A percentile compares a stretch with the other conserved stretches of the same genome.
phyloP scores from a whole-genome alignment of 1,284 basidiomycete species.

The Ganoderma sp. region DNA sequence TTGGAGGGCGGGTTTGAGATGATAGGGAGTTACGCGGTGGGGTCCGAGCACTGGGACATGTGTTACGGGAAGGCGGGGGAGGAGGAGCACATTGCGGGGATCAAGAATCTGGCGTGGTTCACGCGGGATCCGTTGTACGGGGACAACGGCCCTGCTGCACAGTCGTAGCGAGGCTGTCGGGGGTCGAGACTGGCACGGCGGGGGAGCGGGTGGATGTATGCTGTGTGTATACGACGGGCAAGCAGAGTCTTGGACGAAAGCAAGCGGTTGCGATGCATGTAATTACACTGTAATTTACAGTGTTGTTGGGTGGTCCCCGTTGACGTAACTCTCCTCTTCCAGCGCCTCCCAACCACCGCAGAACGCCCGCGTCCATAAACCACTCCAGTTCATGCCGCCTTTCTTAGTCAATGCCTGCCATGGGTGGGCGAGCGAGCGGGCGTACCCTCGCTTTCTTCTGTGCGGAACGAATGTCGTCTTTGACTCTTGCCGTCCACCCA shows the following conservation, averaged over 20 bases:
- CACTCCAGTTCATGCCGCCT: no score
- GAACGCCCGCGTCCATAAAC: no score
- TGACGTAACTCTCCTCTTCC: not conserved
- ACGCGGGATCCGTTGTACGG: slow-evolving; percentile 49
- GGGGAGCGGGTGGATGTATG: not conserved
- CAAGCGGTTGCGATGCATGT: not conserved
- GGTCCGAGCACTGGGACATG: slow-evolving; percentile 46
- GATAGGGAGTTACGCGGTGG: slow-evolving; percentile 49
- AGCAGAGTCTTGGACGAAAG: not conserved
- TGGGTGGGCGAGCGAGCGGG: no score
- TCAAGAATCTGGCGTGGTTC: slow-evolving; percentile 45
- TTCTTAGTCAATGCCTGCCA: no score
- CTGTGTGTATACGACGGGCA: not conserved
- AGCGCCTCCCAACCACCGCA: no score
- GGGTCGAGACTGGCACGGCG: not conserved
- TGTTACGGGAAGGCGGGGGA: slow-evolving; percentile 42
- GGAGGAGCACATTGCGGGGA: slow-evolving; percentile 39
- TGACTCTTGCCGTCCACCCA: no score
- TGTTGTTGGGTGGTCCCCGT: not conserved
- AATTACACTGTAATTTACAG: not conserved
- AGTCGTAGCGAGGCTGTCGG: slow-evolving; percentile 3
- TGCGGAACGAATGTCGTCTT: no score
- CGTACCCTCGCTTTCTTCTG: no score
- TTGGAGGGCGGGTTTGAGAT: slow-evolving; percentile 45
- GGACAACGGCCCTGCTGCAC: slow-evolving; percentile 41